These are phyloP conservation scores for Handroanthus guayacan DNA, from an alignment of 257 asterid genomes.

Conservation along the genomic window DNA sequence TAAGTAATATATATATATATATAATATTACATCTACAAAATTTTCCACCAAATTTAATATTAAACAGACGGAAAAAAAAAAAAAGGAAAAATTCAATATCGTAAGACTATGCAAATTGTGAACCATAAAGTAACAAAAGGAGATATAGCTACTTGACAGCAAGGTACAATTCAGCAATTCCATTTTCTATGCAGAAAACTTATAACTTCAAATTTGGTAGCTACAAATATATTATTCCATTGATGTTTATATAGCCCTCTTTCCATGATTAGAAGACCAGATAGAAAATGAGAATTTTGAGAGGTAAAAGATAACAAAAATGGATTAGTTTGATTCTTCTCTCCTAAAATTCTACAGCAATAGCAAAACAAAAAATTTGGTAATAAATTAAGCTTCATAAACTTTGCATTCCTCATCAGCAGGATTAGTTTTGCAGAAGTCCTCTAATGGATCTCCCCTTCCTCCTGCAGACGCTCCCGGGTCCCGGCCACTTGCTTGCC, in stretches of 20 bases:
- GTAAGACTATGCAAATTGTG: too few species aligned
- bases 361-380: conserved; percentile 10
- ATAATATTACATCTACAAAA: background rate
- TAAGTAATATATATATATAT: background rate
- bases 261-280: conserved; percentile 17
- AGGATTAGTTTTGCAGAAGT: conserved; percentile 74
- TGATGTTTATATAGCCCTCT: background rate
- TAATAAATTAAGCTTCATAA: conserved; percentile 57
- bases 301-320: conserved; percentile 25
- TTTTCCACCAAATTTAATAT: background rate
- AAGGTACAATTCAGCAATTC: background rate
- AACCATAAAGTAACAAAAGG: too few species aligned
- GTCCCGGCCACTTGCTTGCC: conserved; percentile 84
- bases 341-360: conserved; percentile 30
- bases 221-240: background rate
- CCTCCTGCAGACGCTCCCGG: conserved; percentile 57
- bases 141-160: background rate
- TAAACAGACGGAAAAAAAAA: background rate
- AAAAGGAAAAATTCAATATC: too few species aligned
- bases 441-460: conserved; percentile 89
- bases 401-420: conserved; percentile 93
- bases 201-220: background rate
- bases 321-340: conserved; percentile 28
- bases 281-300: conserved; percentile 11
- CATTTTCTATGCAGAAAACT: too few species aligned